phyloP scores from a whole-genome alignment of 176 grass and related monocot genomes.

The Panicum miliaceum region DNA sequence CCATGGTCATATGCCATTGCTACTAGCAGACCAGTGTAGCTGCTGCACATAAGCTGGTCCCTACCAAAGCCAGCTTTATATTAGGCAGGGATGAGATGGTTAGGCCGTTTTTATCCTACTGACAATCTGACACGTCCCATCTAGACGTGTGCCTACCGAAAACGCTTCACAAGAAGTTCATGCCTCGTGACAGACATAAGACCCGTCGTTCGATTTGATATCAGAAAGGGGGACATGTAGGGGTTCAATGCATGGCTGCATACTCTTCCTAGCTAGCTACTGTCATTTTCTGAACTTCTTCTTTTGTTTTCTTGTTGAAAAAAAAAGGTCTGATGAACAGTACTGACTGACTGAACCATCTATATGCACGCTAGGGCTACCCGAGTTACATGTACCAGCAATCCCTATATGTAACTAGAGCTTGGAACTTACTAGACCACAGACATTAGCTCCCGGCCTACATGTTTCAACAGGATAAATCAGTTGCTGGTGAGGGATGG shows the following conservation, averaged over 20 bases:
- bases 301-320: background rate
- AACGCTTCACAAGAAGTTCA: conserved; percentile 17
- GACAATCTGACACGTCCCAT: conserved; percentile 6
- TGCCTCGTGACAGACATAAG: conserved; percentile 48
- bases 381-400: background rate
- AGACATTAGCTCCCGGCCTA: background rate
- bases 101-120: conserved; percentile 35
- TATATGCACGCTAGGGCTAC: background rate
- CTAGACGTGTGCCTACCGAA: background rate
- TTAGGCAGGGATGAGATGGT: conserved; percentile 24
- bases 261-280: background rate
- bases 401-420: background rate
- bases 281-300: conserved; percentile 20
- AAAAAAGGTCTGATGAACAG: background rate
- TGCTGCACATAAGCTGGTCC: conserved; percentile 18
- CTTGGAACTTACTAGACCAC: background rate
- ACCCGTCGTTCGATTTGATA: conserved; percentile 36
- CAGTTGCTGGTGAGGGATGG: background rate
- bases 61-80: conserved; percentile 18
- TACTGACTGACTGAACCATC: background rate
- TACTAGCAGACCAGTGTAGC: background rate
- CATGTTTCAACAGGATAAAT: background rate
- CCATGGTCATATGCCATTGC: background rate
- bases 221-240: conserved; percentile 27
- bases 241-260: background rate